Percentiles rank a stretch among this genome's conserved stretches.
Conservation (phyloP, 257 asterid genomes). For the Ligustrum vulgare region DNA sequence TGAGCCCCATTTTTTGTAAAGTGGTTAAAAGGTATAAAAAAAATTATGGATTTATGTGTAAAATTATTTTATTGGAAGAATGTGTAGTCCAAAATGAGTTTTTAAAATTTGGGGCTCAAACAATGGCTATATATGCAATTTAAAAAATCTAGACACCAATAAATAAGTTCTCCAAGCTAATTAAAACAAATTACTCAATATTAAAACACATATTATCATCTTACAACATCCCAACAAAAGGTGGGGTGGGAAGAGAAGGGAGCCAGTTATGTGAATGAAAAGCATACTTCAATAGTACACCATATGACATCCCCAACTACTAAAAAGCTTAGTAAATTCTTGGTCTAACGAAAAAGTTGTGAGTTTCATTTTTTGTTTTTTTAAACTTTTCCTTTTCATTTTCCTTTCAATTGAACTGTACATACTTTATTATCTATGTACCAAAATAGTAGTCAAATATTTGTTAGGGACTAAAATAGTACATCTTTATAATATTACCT, state of each 20-base stretch:
- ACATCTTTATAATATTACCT: too few species aligned
- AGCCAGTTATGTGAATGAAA: conserved; percentile 5
- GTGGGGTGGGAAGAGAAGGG: conserved; percentile 6
- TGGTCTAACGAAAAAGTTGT: neutral
- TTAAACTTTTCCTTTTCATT: neutral
- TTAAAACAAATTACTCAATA: neutral
- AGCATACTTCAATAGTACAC: neutral
- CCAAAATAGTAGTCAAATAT: too few species aligned
- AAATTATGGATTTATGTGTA: too few species aligned
- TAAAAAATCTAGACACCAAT: neutral
- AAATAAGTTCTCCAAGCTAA: conserved; percentile 21
- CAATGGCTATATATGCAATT: neutral
- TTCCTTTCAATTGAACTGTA: too few species aligned
- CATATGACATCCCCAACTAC: neutral
- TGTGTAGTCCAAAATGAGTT: too few species aligned
- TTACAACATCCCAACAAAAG: conserved; percentile 18
- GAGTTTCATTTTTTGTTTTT: neutral
- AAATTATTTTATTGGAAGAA: too few species aligned
- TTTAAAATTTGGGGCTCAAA: too few species aligned
- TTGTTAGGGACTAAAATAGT: too few species aligned
- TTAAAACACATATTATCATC: neutral
- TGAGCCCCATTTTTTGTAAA: too few species aligned
- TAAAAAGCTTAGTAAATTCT: neutral
- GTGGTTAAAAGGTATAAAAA: too few species aligned
- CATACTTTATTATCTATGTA: too few species aligned